Evolutionary conservation across 2,329 filamentous ascomycete genomes (phyloP), one percentile per base, ranked within the genome.

Genomic region (Colletotrichum echinochloae): DNA sequence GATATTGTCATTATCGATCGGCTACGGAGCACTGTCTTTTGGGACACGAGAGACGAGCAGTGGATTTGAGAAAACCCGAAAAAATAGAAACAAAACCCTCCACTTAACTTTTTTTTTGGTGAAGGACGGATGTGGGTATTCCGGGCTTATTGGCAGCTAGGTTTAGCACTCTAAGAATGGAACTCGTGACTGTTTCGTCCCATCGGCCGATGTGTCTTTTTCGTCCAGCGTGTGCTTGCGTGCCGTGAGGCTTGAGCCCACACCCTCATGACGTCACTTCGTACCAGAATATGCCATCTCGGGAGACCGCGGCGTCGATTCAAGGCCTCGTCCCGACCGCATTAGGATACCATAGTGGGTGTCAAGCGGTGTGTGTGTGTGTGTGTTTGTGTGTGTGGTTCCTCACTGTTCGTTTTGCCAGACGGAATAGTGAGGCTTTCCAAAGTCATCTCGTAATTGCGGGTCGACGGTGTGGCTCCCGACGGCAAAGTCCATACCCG

Each of bases 121-220:
- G 68, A 69, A 63, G 59, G 52, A 37, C 54, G 68, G 59, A 60
- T 59, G 37, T 64, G 64, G 68, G 68, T 44, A 54, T 64, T 69
- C 59, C 60, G 41, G 59, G 64, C 59, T 71, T 71, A 39, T 6
- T 60, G 65, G 64, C 68, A 37, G 68, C 55, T 71, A 67, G 54
- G 23, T 62, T 66, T 71, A 69, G 68, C 68, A 37, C 59, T 71
- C 68, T 64, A 59, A 64, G 68, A 71, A 69, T 68, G 65, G 65
- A 71, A 71, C 59, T 71, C 59, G 62, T 59, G 68, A 71, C 54
- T 71, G 59, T 71, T 70, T 64, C 56, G 59, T 71, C 65, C 68
- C 68, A 71, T 68, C 35, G 30, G 37, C 26, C 33, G 18, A 46
- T 16, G 54, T 51, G 28, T n/a, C 41, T 20, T 39, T 39, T 18